Evolutionary conservation across 1,284 basidiomycete genomes (phyloP).

Genomic region (Coriolopsis trogii): DNA sequence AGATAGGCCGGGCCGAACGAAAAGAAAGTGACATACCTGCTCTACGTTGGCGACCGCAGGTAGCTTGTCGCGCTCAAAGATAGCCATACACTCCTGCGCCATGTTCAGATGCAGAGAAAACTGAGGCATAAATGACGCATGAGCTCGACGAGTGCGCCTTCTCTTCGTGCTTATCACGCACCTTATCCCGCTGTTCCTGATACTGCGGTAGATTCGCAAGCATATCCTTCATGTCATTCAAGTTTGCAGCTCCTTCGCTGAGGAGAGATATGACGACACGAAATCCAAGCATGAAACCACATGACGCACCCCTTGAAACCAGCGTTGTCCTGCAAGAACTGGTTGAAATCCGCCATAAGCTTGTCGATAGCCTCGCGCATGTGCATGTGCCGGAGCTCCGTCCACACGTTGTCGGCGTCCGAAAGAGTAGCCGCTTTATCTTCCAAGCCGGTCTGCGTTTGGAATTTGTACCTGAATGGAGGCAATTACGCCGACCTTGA

Average conservation of each 20-base stretch:
- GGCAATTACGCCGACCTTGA: not conserved
- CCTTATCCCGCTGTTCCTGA: slow-evolving; percentile 94
- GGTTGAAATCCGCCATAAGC: slow-evolving; percentile 93
- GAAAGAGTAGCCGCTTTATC: slow-evolving; percentile 85
- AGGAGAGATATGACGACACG: not conserved
- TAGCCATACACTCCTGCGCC: slow-evolving; percentile 96
- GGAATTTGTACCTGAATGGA: slow-evolving; percentile 80
- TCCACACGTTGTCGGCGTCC: slow-evolving; percentile 92
- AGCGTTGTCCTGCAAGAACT: slow-evolving; percentile 91
- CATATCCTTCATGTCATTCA: slow-evolving; percentile 99
- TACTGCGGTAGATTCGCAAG: slow-evolving; percentile 94
- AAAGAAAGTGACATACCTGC: slow-evolving; percentile 59
- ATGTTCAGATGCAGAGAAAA: slow-evolving; percentile 97
- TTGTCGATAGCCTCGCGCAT: slow-evolving; percentile 99
- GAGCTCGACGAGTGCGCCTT: not conserved
- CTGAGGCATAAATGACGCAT: slow-evolving; percentile 40
- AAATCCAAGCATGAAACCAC: not conserved
- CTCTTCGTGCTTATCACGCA: too few species aligned
- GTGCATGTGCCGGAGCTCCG: slow-evolving; percentile 92
- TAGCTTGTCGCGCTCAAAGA: slow-evolving; percentile 90
- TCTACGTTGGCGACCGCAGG: slow-evolving; percentile 90
- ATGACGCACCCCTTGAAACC: slow-evolving; percentile 80
- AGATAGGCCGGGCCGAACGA: not conserved
- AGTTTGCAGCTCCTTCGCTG: slow-evolving; percentile 80
- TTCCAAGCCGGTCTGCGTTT: slow-evolving; percentile 83